Conservation (phyloP, 2,329 filamentous ascomycete genomes). For the Mycosphaerella arachidis region DNA sequence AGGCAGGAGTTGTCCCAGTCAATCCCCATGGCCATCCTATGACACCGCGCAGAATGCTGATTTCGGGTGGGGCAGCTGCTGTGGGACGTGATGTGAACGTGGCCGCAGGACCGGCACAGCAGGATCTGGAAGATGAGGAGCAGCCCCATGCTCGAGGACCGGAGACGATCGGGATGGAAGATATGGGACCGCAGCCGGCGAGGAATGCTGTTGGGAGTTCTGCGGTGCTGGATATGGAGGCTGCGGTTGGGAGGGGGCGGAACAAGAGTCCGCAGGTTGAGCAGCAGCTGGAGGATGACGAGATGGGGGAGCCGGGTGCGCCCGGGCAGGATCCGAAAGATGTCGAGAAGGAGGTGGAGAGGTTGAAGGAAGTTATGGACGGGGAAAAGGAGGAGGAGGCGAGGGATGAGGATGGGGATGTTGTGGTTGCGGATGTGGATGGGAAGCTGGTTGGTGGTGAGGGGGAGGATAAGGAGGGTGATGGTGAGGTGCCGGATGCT, state of each 20-base stretch:
- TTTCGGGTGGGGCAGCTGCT: conserved; percentile 22
- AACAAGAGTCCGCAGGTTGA: conserved; percentile 24
- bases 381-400: conserved; percentile 16
- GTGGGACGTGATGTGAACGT: conserved; percentile 21
- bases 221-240: conserved; percentile 37
- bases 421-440: conserved; percentile 28
- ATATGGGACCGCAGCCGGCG: conserved; percentile 68
- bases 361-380: conserved; percentile 17
- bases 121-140: conserved; percentile 41
- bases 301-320: conserved; percentile 14
- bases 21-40: conserved; percentile 15
- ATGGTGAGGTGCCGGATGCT: conserved; percentile 4
- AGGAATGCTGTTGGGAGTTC: conserved; percentile 14
- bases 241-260: conserved; percentile 35
- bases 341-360: conserved; percentile 18
- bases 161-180: conserved; percentile 75
- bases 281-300: conserved; percentile 1
- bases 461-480: conserved; percentile 6
- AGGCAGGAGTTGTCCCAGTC: conserved; percentile 68
- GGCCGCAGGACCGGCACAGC: not conserved
- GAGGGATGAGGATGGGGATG: conserved; percentile 30
- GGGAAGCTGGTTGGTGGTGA: conserved; percentile 16
- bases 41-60: conserved; percentile 31
- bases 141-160: conserved; percentile 78
- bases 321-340: conserved; percentile 20